Evolutionary conservation across 1,284 basidiomycete genomes (phyloP).

Genomic region (Peniophora sp.): DNA sequence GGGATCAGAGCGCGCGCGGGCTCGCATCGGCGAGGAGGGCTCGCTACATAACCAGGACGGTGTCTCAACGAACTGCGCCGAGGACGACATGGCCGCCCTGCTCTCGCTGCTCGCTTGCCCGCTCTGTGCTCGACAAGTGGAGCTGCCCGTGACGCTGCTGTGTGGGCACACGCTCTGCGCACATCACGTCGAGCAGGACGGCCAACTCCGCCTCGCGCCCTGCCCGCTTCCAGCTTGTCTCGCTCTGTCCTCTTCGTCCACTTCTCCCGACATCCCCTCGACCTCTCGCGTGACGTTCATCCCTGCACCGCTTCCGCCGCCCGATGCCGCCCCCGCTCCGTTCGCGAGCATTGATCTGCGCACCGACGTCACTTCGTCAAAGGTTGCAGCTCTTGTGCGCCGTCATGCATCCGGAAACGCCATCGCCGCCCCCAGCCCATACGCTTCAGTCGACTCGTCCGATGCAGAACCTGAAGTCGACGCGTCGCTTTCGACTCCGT

Average conservation of each 20-base stretch:
- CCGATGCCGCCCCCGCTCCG: slow-evolving; percentile 15
- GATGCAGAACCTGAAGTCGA: background rate
- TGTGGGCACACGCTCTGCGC: slow-evolving; percentile 27
- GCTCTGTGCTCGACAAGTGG: slow-evolving; percentile 18
- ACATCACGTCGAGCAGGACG: slow-evolving; percentile 16
- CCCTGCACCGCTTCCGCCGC: slow-evolving; percentile 22
- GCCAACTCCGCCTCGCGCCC: slow-evolving; percentile 10
- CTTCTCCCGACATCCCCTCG: slow-evolving; percentile 19
- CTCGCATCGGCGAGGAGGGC: no score
- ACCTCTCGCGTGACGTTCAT: slow-evolving; percentile 29
- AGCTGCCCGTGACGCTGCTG: slow-evolving; percentile 22
- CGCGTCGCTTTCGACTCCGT: background rate
- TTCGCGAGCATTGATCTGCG: slow-evolving; percentile 17
- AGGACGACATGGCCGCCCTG: slow-evolving; percentile 7
- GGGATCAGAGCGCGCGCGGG: no score
- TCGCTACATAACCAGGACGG: no score
- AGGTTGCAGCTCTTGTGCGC: slow-evolving; percentile 41
- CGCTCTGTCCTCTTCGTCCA: slow-evolving; percentile 9
- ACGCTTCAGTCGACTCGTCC: background rate
- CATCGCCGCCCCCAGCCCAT: background rate
- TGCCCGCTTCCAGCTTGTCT: slow-evolving; percentile 27
- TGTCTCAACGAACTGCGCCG: no score
- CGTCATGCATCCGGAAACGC: background rate
- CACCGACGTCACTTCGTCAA: slow-evolving; percentile 58
- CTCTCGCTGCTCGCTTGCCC: slow-evolving; percentile 21